Percentiles rank a stretch among this genome's conserved stretches.
phyloP scores from a whole-genome alignment of 495 filamentous ascomycete genomes.

The Penicillium riverlandense region DNA sequence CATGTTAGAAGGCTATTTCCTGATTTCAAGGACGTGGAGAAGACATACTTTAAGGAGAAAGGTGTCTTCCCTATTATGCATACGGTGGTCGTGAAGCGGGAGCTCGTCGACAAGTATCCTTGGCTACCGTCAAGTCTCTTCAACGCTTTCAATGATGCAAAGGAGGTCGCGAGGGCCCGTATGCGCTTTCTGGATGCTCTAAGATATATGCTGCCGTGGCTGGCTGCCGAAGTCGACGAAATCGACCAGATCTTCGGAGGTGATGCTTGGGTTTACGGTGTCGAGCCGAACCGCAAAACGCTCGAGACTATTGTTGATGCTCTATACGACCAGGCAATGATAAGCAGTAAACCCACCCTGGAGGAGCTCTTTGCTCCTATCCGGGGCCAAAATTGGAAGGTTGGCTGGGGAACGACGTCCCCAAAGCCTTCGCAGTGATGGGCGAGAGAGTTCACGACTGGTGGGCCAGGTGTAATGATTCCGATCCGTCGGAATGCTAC shows the following conservation, averaged over 20 bases:
- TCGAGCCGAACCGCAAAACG: conserved; percentile 25
- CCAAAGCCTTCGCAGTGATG: no score
- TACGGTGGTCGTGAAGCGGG: conserved; percentile 20
- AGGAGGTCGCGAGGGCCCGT: conserved; percentile 17
- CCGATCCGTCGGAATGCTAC: no score
- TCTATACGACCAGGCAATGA: conserved; percentile 26
- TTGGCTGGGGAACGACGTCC: no score
- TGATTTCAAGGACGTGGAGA: conserved; percentile 29
- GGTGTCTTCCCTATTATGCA: conserved; percentile 41
- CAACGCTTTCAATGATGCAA: conserved; percentile 26
- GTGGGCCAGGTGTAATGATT: no score
- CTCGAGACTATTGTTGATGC: conserved; percentile 22
- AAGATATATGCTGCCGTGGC: conserved; percentile 33
- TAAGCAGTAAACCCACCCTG: conserved; percentile 9
- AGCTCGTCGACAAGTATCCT: conserved; percentile 18
- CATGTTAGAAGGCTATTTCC: conserved; percentile 30
- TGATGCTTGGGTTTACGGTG: conserved; percentile 25
- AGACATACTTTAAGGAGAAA: conserved; percentile 24
- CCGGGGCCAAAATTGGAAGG: no score
- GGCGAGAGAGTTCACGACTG: no score
- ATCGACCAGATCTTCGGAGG: conserved; percentile 26
- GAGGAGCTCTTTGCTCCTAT: conserved; percentile 24
- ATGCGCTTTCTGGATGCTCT: conserved; percentile 16
- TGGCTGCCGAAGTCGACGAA: conserved; percentile 24
- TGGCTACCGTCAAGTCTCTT: conserved; percentile 22